Evolutionary conservation across 805 yeast genomes (phyloP).

Genomic region (Cyberlindnera euphorbiae): DNA sequence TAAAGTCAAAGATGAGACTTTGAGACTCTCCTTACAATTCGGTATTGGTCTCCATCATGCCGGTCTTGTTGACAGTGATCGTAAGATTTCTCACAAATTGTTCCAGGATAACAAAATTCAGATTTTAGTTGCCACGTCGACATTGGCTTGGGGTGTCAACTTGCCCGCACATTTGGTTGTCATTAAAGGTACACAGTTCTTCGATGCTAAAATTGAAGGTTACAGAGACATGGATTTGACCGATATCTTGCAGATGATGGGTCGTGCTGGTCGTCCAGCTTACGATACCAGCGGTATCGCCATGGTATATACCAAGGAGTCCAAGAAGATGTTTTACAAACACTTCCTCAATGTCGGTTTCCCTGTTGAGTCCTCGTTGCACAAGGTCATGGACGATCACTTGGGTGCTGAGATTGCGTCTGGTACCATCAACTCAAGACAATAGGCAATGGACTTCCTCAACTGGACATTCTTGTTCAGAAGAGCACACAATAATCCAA

Average conservation of each 20-base stretch:
- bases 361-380: constrained; percentile 86
- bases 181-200: constrained; percentile 93
- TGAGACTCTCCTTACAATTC: constrained; percentile 67
- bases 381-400: constrained; percentile 79
- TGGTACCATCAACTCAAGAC: constrained; percentile 90
- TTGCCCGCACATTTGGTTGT: constrained; percentile 96
- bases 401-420: constrained; percentile 94
- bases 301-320: constrained; percentile 78
- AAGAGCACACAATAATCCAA: constrained; percentile 89
- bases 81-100: constrained; percentile 83
- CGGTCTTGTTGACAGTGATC: constrained; percentile 86
- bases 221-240: constrained; percentile 89
- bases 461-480: constrained; percentile 93
- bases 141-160: constrained; percentile 99
- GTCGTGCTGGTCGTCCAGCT: constrained; percentile 99
- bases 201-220: constrained; percentile 92
- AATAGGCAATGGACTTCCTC: constrained; percentile 92
- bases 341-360: constrained; percentile 88
- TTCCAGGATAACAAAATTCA: constrained; percentile 80
- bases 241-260: constrained; percentile 96
- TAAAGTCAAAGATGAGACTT: constrained; percentile 68
- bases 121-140: constrained; percentile 91
- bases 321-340: constrained; percentile 79
- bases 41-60: constrained; percentile 98
- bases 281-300: constrained; percentile 91